Evolutionary conservation across 192 early-diverging fungal genomes (phyloP).

Genomic region (Coemansia sp.): DNA sequence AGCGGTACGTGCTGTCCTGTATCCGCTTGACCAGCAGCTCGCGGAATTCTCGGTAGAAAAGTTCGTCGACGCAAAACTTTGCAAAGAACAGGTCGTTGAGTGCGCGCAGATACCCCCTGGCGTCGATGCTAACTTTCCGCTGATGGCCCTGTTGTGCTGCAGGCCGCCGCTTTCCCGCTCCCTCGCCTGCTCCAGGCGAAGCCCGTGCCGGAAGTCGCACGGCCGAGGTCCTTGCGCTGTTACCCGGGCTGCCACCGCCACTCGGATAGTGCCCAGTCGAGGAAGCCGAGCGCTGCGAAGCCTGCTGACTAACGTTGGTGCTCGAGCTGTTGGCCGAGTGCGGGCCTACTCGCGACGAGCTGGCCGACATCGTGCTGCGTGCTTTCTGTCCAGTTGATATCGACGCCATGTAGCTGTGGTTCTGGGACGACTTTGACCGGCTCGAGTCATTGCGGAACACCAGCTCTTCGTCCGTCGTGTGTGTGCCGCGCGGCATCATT

Average conservation of each 20-base stretch:
- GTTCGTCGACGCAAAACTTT: slow-evolving; percentile 57
- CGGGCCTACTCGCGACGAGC: slow-evolving; percentile 19
- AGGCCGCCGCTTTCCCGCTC: slow-evolving; percentile 9
- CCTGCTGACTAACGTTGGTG: slow-evolving; percentile 38
- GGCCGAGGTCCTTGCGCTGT: slow-evolving; percentile 7
- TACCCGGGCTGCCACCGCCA: slow-evolving; percentile 1
- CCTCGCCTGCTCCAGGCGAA: slow-evolving; percentile 9
- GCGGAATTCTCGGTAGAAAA: slow-evolving; percentile 53
- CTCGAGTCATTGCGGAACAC: slow-evolving; percentile 52
- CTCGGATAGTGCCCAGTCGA: slow-evolving; percentile 21
- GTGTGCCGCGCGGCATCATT: slow-evolving; percentile 49
- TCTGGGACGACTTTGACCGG: slow-evolving; percentile 45
- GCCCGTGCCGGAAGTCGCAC: slow-evolving; percentile 18
- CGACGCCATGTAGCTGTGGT: slow-evolving; percentile 55
- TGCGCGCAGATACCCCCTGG: slow-evolving; percentile 47
- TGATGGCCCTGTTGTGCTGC: slow-evolving; percentile 22
- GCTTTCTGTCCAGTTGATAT: slow-evolving; percentile 49
- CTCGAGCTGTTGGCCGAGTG: slow-evolving; percentile 46
- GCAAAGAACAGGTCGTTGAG: slow-evolving; percentile 57
- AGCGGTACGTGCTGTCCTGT: slow-evolving; percentile 50
- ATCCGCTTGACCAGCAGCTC: slow-evolving; percentile 54
- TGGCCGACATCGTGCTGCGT: slow-evolving; percentile 29
- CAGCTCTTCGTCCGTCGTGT: slow-evolving; percentile 47
- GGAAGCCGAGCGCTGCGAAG: slow-evolving; percentile 20
- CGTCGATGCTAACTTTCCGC: slow-evolving; percentile 42